Conservation (phyloP, 768 basidiomycete species). For the Lactarius quietus region DNA sequence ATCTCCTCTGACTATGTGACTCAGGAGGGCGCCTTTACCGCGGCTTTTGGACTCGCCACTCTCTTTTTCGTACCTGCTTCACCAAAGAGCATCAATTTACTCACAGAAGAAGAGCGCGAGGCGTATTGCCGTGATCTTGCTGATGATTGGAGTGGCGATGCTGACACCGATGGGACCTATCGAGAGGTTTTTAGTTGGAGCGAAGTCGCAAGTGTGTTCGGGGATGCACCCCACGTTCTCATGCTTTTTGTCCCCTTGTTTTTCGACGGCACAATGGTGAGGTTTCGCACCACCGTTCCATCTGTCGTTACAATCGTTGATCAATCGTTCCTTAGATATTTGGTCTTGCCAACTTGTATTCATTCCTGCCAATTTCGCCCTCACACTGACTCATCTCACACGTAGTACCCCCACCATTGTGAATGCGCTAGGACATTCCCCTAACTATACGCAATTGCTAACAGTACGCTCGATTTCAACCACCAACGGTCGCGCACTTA, state of each 20-base stretch:
- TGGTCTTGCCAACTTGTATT: conserved; percentile 29
- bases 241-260: conserved; percentile 50
- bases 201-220: conserved; percentile 49
- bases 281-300: background rate
- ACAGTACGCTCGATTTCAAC: conserved; percentile 14
- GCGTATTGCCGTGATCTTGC: conserved; percentile 36
- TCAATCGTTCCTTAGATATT: conserved; percentile 10
- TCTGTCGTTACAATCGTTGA: background rate
- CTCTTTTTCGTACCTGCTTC: conserved; percentile 49
- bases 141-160: conserved; percentile 30
- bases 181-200: conserved; percentile 51
- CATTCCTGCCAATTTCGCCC: background rate
- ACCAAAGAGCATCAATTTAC: conserved; percentile 46
- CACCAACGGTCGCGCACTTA: background rate
- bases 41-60: conserved; percentile 49
- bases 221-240: conserved; percentile 49
- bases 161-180: conserved; percentile 39
- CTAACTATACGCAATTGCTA: conserved; percentile 32
- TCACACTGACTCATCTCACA: conserved; percentile 1
- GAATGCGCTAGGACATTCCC: conserved; percentile 30
- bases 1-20: background rate
- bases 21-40: conserved; percentile 61
- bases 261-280: conserved; percentile 42
- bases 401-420: conserved; percentile 31
- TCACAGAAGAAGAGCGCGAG: conserved; percentile 46